Evolutionary conservation across 441 rosid genomes (phyloP).

Genomic region (Jatropha podagrica): DNA sequence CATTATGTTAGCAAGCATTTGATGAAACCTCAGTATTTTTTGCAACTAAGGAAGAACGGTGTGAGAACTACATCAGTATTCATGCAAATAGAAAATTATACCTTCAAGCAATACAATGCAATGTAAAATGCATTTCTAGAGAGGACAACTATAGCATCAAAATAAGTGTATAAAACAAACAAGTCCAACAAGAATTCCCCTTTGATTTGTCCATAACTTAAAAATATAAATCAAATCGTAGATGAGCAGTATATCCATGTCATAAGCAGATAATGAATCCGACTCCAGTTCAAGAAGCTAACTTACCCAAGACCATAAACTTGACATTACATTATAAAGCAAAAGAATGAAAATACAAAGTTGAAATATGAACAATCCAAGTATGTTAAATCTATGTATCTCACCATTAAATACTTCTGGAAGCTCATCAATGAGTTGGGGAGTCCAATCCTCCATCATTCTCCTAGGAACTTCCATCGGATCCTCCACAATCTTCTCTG

Average conservation of each 20-base stretch:
- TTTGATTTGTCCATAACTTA: not conserved
- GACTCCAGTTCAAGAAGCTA: not conserved
- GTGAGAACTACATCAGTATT: not conserved
- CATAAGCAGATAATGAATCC: not conserved
- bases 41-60: not conserved
- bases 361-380: not conserved
- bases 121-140: not conserved
- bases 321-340: not conserved
- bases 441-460: conserved; percentile 82
- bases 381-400: conserved; percentile 8
- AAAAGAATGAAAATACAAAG: not conserved
- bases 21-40: not conserved
- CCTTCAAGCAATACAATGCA: not conserved
- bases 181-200: not conserved
- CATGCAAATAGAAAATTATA: not conserved
- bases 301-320: not conserved
- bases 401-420: conserved; percentile 88
- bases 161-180: not conserved
- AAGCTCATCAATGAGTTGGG: conserved; percentile 78
- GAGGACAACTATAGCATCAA: not conserved
- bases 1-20: not conserved
- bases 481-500: conserved; percentile 76
- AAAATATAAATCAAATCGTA: not conserved
- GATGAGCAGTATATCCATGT: not conserved
- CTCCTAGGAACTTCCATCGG: conserved; percentile 84